Evolutionary conservation across 2,329 filamentous ascomycete genomes (phyloP), one percentile per base, ranked within the genome.

Genomic region (Diatrype stigma): DNA sequence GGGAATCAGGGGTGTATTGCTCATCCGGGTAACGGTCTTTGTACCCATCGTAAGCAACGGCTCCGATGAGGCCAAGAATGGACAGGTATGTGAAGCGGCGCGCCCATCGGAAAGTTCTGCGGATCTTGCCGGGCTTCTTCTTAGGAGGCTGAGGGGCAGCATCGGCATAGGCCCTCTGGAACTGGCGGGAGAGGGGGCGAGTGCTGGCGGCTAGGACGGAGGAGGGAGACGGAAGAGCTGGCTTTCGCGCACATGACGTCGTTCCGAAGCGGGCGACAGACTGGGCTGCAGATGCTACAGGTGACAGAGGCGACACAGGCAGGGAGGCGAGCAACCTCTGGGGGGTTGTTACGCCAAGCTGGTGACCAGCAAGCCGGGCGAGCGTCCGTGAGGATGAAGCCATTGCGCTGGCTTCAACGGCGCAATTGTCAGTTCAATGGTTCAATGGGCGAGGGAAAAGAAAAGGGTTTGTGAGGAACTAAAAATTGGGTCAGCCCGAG

Each of bases 31-130:
- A 82, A 63, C 90, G 85, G 68, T 89, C 84, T 47, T 86, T 76
- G 72, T 92, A 96, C 73, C 96, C 87, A 66, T 82, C 82, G 70
- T 94, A 96, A 62, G 80, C 82, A 53, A 92, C 75, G 67, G 86
- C 91, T 58, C 77, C 89, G 40, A 88, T 67, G 52, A 85, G 78
- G 56, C 80, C 88, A 56, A 94, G 70, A 54, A 84, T 70, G 50
- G 88, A 87, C 57, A 96, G 72, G 68, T 93, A 91, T 50, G 87
- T 89, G 63, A 90, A 67, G 62, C 94, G 84, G 89, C 90, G 97
- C 52, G 85, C 73, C 85, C 88, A 96, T 68, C 82, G 82, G 67
- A 97, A 77, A 58, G 84, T 79, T 50, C 76, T 75, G 52, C 85
- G 74, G 72, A 94, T 86, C 66, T 84, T 82, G 63, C 76, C 73